These are phyloP conservation scores for Alternaria arborescens DNA, from an alignment of 2,329 filamentous ascomycete genomes.

Conservation along the genomic window DNA sequence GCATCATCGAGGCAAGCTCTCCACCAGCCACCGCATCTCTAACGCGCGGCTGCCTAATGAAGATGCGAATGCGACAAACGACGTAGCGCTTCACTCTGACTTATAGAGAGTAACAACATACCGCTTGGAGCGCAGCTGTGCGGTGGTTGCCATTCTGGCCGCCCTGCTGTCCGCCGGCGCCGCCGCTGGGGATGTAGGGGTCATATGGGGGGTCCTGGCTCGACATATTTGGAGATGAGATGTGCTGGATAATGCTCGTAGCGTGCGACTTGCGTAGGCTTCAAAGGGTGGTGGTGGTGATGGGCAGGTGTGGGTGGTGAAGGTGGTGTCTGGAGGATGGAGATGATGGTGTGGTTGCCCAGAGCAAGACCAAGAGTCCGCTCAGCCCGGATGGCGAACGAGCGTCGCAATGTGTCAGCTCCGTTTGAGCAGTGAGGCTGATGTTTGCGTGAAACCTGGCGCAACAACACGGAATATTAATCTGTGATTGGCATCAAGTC, in stretches of 20 bases:
- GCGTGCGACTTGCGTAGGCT: slow-evolving; percentile 30
- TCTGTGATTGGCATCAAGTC: slow-evolving; percentile 8
- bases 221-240: slow-evolving; percentile 50
- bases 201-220: slow-evolving; percentile 74
- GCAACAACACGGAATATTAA: slow-evolving; percentile 22
- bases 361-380: slow-evolving; percentile 20
- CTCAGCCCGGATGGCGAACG: slow-evolving; percentile 28
- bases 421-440: slow-evolving; percentile 46
- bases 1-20: slow-evolving; percentile 25
- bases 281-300: slow-evolving; percentile 22
- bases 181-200: slow-evolving; percentile 83
- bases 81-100: slow-evolving; percentile 11
- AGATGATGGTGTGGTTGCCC: slow-evolving; percentile 29
- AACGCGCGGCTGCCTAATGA: slow-evolving; percentile 8
- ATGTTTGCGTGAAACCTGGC: slow-evolving; percentile 34
- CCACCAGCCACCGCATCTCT: slow-evolving; percentile 15
- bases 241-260: slow-evolving; percentile 10
- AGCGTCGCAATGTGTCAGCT: slow-evolving; percentile 37
- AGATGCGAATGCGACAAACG: slow-evolving; percentile 1
- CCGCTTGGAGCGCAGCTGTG: slow-evolving; percentile 81
- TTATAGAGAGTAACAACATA: slow-evolving; percentile 55
- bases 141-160: slow-evolving; percentile 67
- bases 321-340: slow-evolving; percentile 36
- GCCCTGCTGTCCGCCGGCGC: slow-evolving; percentile 57
- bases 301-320: slow-evolving; percentile 29